These are phyloP conservation scores for Phoenix roebelenii DNA, from an alignment of 176 grass and related monocot species.

Conservation along the genomic window DNA sequence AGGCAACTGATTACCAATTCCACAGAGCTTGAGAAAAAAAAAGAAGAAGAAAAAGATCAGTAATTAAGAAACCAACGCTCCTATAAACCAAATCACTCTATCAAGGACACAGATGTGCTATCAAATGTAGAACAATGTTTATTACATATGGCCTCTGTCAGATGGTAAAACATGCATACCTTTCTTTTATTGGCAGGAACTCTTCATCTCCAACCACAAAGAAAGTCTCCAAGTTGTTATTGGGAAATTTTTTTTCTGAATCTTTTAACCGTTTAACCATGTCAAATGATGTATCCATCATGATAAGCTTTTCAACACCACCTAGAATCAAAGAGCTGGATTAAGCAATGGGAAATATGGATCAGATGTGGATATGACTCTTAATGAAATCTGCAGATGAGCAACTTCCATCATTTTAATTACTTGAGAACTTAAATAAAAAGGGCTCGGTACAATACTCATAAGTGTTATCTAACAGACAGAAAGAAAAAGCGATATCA, in stretches of 20 bases:
- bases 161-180: conserved; percentile 32
- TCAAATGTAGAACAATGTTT: neutral
- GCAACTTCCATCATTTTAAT: no score
- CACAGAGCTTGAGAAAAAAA: conserved; percentile 53
- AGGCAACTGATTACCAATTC: conserved; percentile 88
- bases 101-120: neutral
- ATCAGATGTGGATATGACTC: no score
- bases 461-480: no score
- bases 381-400: no score
- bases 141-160: neutral
- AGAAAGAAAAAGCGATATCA: no score
- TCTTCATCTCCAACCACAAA: conserved; percentile 80
- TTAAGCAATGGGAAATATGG: neutral
- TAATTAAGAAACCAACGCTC: conserved; percentile 1
- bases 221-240: conserved; percentile 31
- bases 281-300: conserved; percentile 92
- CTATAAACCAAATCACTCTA: no score
- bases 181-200: conserved; percentile 78
- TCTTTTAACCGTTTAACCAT: conserved; percentile 68
- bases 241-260: conserved; percentile 26
- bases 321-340: conserved; percentile 33
- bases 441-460: no score
- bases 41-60: neutral
- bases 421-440: no score
- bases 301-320: conserved; percentile 79